phyloP scores from a whole-genome alignment of 139 green algal species.

The Tetradesmus obliquus region DNA sequence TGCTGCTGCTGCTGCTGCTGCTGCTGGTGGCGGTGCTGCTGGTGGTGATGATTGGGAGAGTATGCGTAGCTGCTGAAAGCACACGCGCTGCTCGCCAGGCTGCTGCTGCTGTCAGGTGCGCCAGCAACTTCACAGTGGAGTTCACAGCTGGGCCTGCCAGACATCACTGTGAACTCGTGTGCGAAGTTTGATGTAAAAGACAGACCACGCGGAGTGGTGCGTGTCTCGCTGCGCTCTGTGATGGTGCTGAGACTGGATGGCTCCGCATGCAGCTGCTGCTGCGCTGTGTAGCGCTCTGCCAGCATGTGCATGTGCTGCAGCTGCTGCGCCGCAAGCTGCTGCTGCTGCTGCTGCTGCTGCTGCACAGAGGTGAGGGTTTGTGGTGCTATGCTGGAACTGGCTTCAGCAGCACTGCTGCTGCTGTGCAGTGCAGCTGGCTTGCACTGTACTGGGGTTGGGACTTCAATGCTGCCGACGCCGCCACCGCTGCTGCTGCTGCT shows the following conservation, averaged over 20 bases:
- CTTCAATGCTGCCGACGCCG: too few species aligned
- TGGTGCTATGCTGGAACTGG: not conserved
- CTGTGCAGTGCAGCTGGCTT: not conserved
- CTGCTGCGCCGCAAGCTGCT: not conserved
- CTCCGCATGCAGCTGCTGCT: not conserved
- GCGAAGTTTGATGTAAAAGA: not conserved
- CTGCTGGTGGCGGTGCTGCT: not conserved
- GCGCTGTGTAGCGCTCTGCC: not conserved
- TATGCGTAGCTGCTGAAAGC: not conserved
- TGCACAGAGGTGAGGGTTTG: not conserved
- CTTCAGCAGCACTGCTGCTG: not conserved
- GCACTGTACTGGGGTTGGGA: too few species aligned
- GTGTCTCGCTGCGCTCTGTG: not conserved
- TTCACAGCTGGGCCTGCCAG: not conserved
- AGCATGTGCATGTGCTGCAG: not conserved
- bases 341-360: constrained; percentile 23
- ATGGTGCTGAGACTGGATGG: not conserved
- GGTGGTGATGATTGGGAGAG: not conserved
- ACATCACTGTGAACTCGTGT: not conserved
- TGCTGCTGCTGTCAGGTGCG: not conserved
- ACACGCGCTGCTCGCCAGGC: not conserved
- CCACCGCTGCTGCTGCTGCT: not conserved
- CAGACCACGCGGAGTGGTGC: not conserved
- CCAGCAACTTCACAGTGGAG: not conserved
- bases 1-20: not conserved